phyloP scores from a whole-genome alignment of 371 early-diverging fungal genomes.

The Mucor indicus region DNA sequence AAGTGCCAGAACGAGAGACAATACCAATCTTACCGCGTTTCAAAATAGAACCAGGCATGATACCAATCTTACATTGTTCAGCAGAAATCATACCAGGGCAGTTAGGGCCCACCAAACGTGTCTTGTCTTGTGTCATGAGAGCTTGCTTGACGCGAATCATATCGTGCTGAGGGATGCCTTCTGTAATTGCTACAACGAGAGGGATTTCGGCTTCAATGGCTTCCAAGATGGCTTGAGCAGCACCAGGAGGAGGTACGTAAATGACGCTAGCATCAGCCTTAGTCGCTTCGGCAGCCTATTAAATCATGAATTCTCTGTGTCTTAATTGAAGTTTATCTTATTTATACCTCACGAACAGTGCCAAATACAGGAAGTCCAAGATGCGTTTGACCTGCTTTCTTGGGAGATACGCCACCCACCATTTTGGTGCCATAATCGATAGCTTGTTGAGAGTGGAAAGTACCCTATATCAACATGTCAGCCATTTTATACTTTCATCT shows the following conservation, averaged over 20 bases:
- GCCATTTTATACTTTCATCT: too few relatives aligned
- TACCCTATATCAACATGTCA: too few relatives aligned
- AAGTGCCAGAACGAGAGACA: constrained; percentile 97
- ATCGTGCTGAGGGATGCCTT: constrained; percentile 99
- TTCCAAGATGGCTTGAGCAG: constrained; percentile 95
- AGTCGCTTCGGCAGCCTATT: constrained; percentile 76
- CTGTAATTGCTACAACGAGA: constrained; percentile 95
- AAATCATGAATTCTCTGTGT: too few relatives aligned
- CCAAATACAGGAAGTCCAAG: constrained; percentile 95
- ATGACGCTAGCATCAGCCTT: constrained; percentile 96
- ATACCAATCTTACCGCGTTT: constrained; percentile 95
- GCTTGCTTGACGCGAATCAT: constrained; percentile 91
- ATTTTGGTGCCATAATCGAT: constrained; percentile 98
- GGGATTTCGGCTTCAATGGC: constrained; percentile 97
- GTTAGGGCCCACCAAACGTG: constrained; percentile 98
- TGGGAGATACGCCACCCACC: constrained; percentile 97
- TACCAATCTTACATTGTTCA: constrained; percentile 97
- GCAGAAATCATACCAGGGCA: constrained; percentile 99
- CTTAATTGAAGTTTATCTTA: too few relatives aligned
- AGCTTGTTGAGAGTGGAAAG: constrained; percentile 98
- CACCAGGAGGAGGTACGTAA: constrained; percentile 98
- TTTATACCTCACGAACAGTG: constrained; percentile 87
- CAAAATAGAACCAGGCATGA: constrained; percentile 99
- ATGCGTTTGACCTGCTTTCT: constrained; percentile 94
- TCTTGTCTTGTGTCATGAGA: constrained; percentile 79